Conservation (phyloP, 164 flowering plant genomes). For the Chimonanthus salicifolius region DNA sequence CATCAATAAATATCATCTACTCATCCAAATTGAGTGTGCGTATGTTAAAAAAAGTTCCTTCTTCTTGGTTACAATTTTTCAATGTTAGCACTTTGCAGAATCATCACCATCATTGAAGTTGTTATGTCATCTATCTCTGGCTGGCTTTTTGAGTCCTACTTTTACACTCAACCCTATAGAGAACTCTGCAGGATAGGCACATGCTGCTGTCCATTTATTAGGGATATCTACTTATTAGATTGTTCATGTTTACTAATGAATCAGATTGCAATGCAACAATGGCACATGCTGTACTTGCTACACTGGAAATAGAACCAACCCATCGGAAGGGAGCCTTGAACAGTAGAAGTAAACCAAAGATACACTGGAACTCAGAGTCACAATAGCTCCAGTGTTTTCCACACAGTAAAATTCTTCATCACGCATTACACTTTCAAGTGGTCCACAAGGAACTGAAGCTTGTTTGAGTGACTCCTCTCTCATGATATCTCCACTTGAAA, state of each 20-base stretch:
- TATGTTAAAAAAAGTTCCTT: too few species aligned
- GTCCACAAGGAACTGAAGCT: slow-evolving; percentile 52
- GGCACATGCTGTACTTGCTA: neutral
- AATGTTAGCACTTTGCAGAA: too few species aligned
- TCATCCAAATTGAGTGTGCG: too few species aligned
- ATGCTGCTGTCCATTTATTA: too few species aligned
- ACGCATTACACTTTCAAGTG: slow-evolving; percentile 29
- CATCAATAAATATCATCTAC: too few species aligned
- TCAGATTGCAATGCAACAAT: neutral
- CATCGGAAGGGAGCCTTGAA: slow-evolving; percentile 82
- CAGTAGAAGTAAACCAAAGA: slow-evolving; percentile 61
- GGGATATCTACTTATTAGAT: too few species aligned
- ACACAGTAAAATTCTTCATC: slow-evolving; percentile 49
- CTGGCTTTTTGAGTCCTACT: too few species aligned
- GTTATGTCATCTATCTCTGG: neutral
- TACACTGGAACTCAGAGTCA: slow-evolving; percentile 57
- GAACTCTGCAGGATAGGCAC: too few species aligned
- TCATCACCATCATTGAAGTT: neutral
- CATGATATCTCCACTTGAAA: slow-evolving; percentile 65
- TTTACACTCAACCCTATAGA: too few species aligned
- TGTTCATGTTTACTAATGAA: neutral
- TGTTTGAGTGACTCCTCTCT: slow-evolving; percentile 53
- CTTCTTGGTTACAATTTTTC: too few species aligned
- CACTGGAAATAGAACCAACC: slow-evolving; percentile 35
- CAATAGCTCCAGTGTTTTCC: slow-evolving; percentile 66